Conservation (phyloP, 805 yeast genomes). For the Teunomyces gatunensis region DNA sequence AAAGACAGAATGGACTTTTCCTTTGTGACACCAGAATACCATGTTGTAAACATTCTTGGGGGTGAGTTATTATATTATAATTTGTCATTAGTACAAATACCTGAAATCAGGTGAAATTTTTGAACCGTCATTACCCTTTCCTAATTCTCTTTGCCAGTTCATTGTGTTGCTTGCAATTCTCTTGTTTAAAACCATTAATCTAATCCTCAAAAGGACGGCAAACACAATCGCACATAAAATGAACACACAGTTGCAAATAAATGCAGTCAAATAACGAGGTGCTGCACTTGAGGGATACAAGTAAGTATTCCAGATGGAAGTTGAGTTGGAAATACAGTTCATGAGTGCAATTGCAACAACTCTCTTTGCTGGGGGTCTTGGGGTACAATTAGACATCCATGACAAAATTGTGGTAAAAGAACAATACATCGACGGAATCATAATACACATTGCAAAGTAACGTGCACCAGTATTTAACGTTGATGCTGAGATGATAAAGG, state of each 20-base stretch:
- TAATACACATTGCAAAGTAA: conserved; percentile 57
- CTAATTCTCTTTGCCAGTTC: conserved; percentile 50
- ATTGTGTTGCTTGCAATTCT: conserved; percentile 44
- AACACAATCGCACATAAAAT: conserved; percentile 37
- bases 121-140: conserved; percentile 44
- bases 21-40: too few species aligned
- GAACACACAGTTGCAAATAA: conserved; percentile 48
- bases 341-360: conserved; percentile 56
- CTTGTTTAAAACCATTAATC: conserved; percentile 39
- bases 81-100: conserved; percentile 25
- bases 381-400: conserved; percentile 56
- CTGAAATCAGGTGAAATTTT: conserved; percentile 44
- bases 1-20: too few species aligned
- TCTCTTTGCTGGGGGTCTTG: conserved; percentile 59
- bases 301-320: conserved; percentile 56
- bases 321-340: conserved; percentile 55
- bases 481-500: conserved; percentile 49
- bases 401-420: conserved; percentile 51
- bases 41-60: neutral
- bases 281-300: conserved; percentile 44
- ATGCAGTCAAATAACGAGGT: conserved; percentile 49
- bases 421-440: conserved; percentile 56
- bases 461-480: conserved; percentile 55
- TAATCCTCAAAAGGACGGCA: conserved; percentile 38
- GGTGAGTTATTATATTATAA: neutral